Percentiles rank a stretch among this genome's conserved stretches.
phyloP scores from a whole-genome alignment of 2,329 filamentous ascomycete species.

The Ascochyta fabae region DNA sequence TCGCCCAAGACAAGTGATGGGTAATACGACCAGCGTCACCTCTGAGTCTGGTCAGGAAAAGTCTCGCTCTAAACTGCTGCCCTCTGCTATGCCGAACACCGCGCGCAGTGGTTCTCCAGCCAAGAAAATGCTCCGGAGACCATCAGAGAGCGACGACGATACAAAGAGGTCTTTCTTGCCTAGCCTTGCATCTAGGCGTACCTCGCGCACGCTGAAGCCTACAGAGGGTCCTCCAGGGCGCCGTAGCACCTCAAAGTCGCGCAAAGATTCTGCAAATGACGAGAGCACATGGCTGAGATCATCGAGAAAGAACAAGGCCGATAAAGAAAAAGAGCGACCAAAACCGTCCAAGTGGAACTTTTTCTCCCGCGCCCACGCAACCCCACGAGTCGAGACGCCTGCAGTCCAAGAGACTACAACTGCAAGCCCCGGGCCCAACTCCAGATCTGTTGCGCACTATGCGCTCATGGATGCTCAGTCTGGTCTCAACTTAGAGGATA shows the following conservation, averaged over 20 bases:
- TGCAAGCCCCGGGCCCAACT: slow-evolving; percentile 35
- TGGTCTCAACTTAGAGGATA: slow-evolving; percentile 52
- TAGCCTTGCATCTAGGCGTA: slow-evolving; percentile 34
- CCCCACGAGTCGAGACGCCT: slow-evolving; percentile 45
- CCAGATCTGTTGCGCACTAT: slow-evolving; percentile 63
- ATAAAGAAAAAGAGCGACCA: slow-evolving; percentile 36
- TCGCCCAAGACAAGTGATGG: slow-evolving; percentile 21
- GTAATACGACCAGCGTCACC: slow-evolving; percentile 28
- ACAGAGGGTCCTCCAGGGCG: slow-evolving; percentile 27
- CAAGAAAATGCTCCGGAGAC: slow-evolving; percentile 38
- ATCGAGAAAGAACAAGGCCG: slow-evolving; percentile 37
- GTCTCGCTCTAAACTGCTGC: slow-evolving; percentile 39
- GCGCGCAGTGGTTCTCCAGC: slow-evolving; percentile 39
- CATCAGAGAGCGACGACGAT: slow-evolving; percentile 49
- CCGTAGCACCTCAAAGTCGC: slow-evolving; percentile 25
- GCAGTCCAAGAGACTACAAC: slow-evolving; percentile 50
- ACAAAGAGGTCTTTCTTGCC: slow-evolving; percentile 43
- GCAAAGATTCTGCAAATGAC: slow-evolving; percentile 36
- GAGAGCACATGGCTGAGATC: slow-evolving; percentile 50
- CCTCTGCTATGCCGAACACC: slow-evolving; percentile 49
- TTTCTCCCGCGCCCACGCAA: slow-evolving; percentile 59
- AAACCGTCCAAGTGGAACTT: slow-evolving; percentile 63
- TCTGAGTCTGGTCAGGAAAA: slow-evolving; percentile 27
- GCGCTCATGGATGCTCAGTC: slow-evolving; percentile 61
- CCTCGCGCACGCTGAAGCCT: slow-evolving; percentile 36